Evolutionary conservation across 352 stramenopile species (phyloP), one percentile per base, ranked within the genome.

Genomic region (Phytophthora syringae): DNA sequence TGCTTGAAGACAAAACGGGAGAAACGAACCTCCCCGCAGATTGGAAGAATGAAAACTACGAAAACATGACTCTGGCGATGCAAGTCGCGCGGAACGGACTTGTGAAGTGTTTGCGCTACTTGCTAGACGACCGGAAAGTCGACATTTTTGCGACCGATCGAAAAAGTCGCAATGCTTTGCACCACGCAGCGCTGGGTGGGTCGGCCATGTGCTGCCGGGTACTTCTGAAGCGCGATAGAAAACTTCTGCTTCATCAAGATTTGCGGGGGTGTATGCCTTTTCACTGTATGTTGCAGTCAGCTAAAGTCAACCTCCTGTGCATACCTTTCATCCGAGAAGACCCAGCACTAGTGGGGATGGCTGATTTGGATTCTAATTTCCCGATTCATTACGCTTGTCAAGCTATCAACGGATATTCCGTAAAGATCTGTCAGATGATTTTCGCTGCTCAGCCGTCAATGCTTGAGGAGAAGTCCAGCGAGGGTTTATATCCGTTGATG

Each of bases 301-400:
- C 40, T 1, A 61, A 64, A n/a, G 61, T 89, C 20, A 90, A 85
- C 55, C 50, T 52, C 6, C 37, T 90, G 2, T 90, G 80, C 37
- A 34, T 91, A 18, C 21, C 68, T 3, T 56, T 81, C 22, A 60
- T 93, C 2, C 42, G 43, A 21, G 44, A 74, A 20, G 55, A 89
- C 43, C 12, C 30, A 2, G 34, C 66, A 2, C 52, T 93, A 34
- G 60, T 77, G 27, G 72, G 76, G 11, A 80, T 72, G 28, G 68
- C 72, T 21, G 79, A 91, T 50, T 72, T 89, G 34, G 59, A 64
- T 12, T 71, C 67, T 0, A 79, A 75, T 37, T 79, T 79, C 39
- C 76, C 84, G 4, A 79, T 93, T 55, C 82, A 93, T 39, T 93
- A 81, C 56, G 84, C 77, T 5, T 90, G 77, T n/a, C 73, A 76